Evolutionary conservation across 2,329 filamentous ascomycete species (phyloP).

Genomic region (Curvularia eragrostidis): DNA sequence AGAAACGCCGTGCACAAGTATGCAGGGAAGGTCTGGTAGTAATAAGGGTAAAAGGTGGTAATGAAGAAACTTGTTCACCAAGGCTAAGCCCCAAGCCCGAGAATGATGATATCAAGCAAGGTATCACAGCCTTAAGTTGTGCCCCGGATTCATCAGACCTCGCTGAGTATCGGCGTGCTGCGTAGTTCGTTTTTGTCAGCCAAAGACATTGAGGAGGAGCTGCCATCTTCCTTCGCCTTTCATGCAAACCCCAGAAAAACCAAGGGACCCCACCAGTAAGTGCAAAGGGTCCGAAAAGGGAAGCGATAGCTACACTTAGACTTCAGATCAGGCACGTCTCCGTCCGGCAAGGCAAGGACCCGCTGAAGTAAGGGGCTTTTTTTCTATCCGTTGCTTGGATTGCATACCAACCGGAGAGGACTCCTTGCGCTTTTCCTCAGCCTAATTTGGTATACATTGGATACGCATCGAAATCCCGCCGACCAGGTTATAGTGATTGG

Average conservation of each 20-base stretch:
- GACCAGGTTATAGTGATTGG: not conserved
- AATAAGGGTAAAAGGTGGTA: not conserved
- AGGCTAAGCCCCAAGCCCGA: not conserved
- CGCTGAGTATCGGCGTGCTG: slow-evolving; percentile 16
- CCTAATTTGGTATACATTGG: not conserved
- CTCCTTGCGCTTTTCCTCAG: slow-evolving; percentile 1
- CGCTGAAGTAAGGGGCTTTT: not conserved
- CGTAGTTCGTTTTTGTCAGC: slow-evolving; percentile 3
- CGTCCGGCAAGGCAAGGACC: not conserved
- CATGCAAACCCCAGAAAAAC: not conserved
- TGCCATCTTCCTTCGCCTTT: not conserved
- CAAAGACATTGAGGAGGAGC: not conserved
- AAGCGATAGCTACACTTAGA: not conserved
- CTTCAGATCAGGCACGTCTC: not conserved
- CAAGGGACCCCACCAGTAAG: not conserved
- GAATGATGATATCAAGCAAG: not conserved
- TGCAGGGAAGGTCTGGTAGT: not conserved
- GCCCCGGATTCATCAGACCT: not conserved
- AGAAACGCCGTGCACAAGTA: not conserved
- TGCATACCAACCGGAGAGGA: slow-evolving; percentile 8
- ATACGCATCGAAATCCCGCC: not conserved
- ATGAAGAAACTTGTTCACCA: not conserved
- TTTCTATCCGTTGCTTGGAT: not conserved
- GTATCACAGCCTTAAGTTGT: slow-evolving; percentile 1
- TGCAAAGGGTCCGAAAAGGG: not conserved